Percentiles rank a stretch among this genome's conserved stretches.
These are phyloP conservation scores for Parasarocladium wereldwijsianum DNA, from an alignment of 2,329 filamentous ascomycete species.

Conservation along the genomic window DNA sequence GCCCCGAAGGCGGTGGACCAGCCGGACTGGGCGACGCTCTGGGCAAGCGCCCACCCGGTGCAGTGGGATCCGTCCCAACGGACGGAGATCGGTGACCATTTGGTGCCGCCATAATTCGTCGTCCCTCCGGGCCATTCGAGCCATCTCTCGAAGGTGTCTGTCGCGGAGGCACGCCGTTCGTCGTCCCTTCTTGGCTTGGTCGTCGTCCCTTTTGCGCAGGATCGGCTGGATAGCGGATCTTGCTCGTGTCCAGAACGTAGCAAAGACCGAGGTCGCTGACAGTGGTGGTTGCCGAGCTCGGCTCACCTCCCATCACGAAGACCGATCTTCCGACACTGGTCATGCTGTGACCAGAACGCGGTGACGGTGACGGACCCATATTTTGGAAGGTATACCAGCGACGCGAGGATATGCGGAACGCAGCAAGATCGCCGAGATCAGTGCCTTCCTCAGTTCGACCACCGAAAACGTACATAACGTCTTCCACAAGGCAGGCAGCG, in stretches of 20 bases:
- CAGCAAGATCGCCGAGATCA: slow-evolving; percentile 85
- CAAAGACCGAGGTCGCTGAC: slow-evolving; percentile 75
- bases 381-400: slow-evolving; percentile 99
- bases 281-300: slow-evolving; percentile 70
- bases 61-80: slow-evolving; percentile 22
- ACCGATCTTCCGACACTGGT: slow-evolving; percentile 86
- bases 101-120: slow-evolving; percentile 28
- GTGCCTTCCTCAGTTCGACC: slow-evolving; percentile 86
- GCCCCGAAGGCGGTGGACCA: slow-evolving; percentile 40
- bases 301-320: slow-evolving; percentile 85
- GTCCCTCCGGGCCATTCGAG: slow-evolving; percentile 35
- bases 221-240: slow-evolving; percentile 92
- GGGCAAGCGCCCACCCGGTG: slow-evolving; percentile 18
- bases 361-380: slow-evolving; percentile 91
- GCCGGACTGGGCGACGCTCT: slow-evolving; percentile 21
- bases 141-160: slow-evolving; percentile 32
- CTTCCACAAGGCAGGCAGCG: slow-evolving; percentile 81
- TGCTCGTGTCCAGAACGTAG: slow-evolving; percentile 86
- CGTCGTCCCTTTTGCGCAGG: slow-evolving; percentile 21
- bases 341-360: slow-evolving; percentile 94
- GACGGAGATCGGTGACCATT: slow-evolving; percentile 28
- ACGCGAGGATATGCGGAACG: slow-evolving; percentile 57
- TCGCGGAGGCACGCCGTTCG: slow-evolving; percentile 17
- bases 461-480: slow-evolving; percentile 99
- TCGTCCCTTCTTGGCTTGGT: slow-evolving; percentile 25